phyloP scores from a whole-genome alignment of 1,139 yeast genomes.

The Yamadazyma blattariae region DNA sequence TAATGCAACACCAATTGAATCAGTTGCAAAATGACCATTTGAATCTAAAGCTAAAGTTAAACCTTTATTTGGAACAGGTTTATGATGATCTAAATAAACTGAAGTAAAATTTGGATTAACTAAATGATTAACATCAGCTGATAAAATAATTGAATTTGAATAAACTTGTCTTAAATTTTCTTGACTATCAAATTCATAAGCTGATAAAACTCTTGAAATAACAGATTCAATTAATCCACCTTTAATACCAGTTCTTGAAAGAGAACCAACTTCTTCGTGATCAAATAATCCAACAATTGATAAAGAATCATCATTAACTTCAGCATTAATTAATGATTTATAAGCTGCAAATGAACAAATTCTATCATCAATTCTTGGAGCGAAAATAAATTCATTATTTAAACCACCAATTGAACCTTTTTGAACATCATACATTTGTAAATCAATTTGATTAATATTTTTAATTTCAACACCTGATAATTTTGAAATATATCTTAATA shows the following conservation, averaged over 20 bases:
- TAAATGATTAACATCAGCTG: constrained; percentile 48
- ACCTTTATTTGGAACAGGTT: constrained; percentile 43
- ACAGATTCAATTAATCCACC: constrained; percentile 37
- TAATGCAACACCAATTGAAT: constrained; percentile 33
- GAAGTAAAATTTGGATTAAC: constrained; percentile 42
- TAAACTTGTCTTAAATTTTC: constrained; percentile 23
- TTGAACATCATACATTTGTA: constrained; percentile 43
- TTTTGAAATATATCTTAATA: constrained; percentile 33
- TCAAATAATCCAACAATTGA: constrained; percentile 39
- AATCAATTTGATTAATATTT: constrained; percentile 33
- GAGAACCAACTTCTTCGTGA: constrained; percentile 46
- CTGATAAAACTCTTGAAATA: constrained; percentile 31
- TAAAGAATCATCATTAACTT: constrained; percentile 25
- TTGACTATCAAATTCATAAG: constrained; percentile 19
- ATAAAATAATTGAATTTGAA: constrained; percentile 38
- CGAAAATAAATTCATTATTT: constrained; percentile 36
- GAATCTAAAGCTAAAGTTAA: constrained; percentile 39
- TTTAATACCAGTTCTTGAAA: constrained; percentile 40
- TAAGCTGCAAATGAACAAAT: constrained; percentile 43
- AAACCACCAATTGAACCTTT: constrained; percentile 41
- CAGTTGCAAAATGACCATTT: constrained; percentile 44
- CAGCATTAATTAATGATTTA: constrained; percentile 29
- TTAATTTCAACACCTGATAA: constrained; percentile 25
- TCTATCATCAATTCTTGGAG: constrained; percentile 46
- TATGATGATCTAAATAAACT: constrained; percentile 37